These are phyloP conservation scores for Ottelia alismoides DNA, from an alignment of 106 monocot genomes.

Conservation along the genomic window DNA sequence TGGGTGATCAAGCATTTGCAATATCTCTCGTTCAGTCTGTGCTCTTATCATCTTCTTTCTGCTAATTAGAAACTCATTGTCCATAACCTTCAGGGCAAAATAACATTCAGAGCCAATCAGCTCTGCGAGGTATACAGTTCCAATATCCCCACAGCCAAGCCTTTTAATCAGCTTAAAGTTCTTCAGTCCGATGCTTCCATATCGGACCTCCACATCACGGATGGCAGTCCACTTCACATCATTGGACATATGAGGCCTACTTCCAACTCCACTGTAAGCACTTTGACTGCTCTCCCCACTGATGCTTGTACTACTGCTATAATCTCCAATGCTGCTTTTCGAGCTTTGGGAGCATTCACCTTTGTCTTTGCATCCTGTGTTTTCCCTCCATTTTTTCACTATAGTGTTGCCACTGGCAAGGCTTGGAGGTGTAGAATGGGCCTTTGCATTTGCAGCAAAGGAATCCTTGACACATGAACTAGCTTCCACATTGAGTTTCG, in stretches of 20 bases:
- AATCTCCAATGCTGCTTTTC: slow-evolving; percentile 66
- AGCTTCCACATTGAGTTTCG: background rate
- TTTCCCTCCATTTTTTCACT: slow-evolving; percentile 15
- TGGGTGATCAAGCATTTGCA: slow-evolving; percentile 81
- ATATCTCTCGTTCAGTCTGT: slow-evolving; percentile 74
- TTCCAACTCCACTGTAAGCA: slow-evolving; percentile 15
- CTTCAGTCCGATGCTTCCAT: slow-evolving; percentile 32
- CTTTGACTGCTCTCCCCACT: slow-evolving; percentile 56
- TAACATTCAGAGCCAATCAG: slow-evolving; percentile 45
- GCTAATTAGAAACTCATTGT: slow-evolving; percentile 46
- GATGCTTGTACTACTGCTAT: slow-evolving; percentile 53
- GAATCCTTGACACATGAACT: background rate
- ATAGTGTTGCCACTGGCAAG: background rate
- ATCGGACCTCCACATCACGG: slow-evolving; percentile 13
- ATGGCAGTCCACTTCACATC: slow-evolving; percentile 60
- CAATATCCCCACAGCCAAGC: slow-evolving; percentile 78
- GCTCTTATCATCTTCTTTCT: slow-evolving; percentile 70
- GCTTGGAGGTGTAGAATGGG: slow-evolving; percentile 5
- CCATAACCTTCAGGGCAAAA: slow-evolving; percentile 80
- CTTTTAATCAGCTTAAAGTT: slow-evolving; percentile 58
- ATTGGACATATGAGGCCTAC: slow-evolving; percentile 57
- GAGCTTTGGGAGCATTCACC: slow-evolving; percentile 75
- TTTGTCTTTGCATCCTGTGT: slow-evolving; percentile 38
- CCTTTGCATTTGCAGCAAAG: slow-evolving; percentile 5
- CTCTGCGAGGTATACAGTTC: slow-evolving; percentile 65